Base-by-base conservation (phyloP, 1,284 basidiomycete species). In the Polyporus tsugae region DNA sequence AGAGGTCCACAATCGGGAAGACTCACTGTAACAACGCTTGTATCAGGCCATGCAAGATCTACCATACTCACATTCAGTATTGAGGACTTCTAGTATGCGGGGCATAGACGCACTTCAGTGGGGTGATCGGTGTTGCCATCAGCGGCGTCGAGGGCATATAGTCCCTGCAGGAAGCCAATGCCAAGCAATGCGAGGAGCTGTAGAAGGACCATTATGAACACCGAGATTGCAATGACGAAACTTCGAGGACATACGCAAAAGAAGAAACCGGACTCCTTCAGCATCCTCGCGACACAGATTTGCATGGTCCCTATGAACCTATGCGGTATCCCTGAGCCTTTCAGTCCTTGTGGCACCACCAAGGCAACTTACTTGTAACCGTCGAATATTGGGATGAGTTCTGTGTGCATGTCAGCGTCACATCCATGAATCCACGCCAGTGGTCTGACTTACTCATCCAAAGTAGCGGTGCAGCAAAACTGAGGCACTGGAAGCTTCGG, bases 221-320 rank as follows among this genome's bases (percentile, higher is more conserved):
- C 22, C 44, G 19, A 35, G 22, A 9, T 1, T 4, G 29, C 33
- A 46, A 74, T 38, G 70, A 57, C 25, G 73, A 36, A 5, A 35
- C 46, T 6, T 35, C 60, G 19, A 15, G 39, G 41, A 22, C 70
- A 76, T 71, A 95, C 93, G 78, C 89, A 88, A 83, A 97, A 96
- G 84, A 98, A 99, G 66, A 97, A 95, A 4, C 93, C 91, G 10
- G 94, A 96, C 80, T 98, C 96, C 77, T 93, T 90, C 71, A 98
- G 82, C 96, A 98, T 98, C 15, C 94, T 87, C 15, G 91, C 88
- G 22, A 95, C 88, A 73, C 94, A 95, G 42, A 96, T 94, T 75
- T 95, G 93, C 91, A 94, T 91, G 1, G 91, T 94, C 2, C 94
- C 94, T 61, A 95, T 86, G 73, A 92, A 94, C 75, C 90, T 92